Conservation (phyloP, 371 early-diverging fungal genomes). For the Circinella umbellata region DNA sequence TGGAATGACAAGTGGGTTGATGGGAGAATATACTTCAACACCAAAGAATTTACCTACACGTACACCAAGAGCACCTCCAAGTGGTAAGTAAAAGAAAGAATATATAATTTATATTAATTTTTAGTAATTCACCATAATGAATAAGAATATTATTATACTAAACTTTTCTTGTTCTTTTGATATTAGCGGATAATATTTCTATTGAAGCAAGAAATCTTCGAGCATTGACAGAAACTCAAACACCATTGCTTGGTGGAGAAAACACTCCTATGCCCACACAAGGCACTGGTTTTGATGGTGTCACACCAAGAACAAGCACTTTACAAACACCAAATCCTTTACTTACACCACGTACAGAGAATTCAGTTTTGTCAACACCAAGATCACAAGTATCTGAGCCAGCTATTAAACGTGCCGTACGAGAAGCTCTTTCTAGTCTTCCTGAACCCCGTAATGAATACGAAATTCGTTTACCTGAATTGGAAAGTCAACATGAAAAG, state of each 20-base stretch:
- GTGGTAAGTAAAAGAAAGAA: constrained; percentile 29
- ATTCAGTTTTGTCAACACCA: constrained; percentile 49
- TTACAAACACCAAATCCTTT: constrained; percentile 90
- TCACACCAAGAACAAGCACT: constrained; percentile 62
- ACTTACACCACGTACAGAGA: constrained; percentile 59
- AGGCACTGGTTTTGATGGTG: constrained; percentile 72
- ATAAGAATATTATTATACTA: not conserved
- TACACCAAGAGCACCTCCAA: constrained; percentile 79
- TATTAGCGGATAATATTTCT: constrained; percentile 68
- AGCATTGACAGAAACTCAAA: constrained; percentile 77
- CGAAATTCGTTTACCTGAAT: constrained; percentile 87
- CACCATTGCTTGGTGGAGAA: constrained; percentile 89
- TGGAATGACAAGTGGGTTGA: constrained; percentile 66
- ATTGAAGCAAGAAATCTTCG: constrained; percentile 85
- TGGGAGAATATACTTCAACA: constrained; percentile 75
- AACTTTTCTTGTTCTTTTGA: not conserved
- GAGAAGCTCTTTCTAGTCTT: constrained; percentile 65
- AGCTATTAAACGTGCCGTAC: constrained; percentile 53
- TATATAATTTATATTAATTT: too few relatives aligned
- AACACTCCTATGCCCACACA: constrained; percentile 44
- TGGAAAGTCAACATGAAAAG: constrained; percentile 49
- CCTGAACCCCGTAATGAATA: constrained; percentile 95
- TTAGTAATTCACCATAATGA: too few relatives aligned
- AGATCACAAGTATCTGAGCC: constrained; percentile 60
- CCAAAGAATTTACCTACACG: constrained; percentile 53